Conservation (phyloP, 352 stramenopile species). For the Elongisporangium anandrum region DNA sequence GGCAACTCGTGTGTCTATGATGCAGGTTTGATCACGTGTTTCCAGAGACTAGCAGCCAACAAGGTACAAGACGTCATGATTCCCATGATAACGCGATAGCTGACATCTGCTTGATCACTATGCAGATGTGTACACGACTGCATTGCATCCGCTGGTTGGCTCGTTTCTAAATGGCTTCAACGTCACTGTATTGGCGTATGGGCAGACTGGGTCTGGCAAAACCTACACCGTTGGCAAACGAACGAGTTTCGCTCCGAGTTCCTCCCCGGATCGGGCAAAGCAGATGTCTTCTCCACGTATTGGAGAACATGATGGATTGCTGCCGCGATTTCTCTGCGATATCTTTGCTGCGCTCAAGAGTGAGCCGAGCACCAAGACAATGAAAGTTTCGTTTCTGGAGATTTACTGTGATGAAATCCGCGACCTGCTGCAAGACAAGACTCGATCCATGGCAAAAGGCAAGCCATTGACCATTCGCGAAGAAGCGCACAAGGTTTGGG, state of each 20-base stretch:
- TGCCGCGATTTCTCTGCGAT: constrained; percentile 48
- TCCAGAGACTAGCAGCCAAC: constrained; percentile 22
- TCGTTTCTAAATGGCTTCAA: constrained; percentile 57
- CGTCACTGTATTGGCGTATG: constrained; percentile 56
- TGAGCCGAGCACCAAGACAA: constrained; percentile 29
- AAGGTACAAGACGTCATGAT: constrained; percentile 12
- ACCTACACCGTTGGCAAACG: constrained; percentile 51
- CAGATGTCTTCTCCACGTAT: constrained; percentile 1
- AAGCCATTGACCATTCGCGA: constrained; percentile 30
- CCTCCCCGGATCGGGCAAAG: constrained; percentile 6
- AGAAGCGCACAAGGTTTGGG: constrained; percentile 31
- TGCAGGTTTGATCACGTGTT: constrained; percentile 64
- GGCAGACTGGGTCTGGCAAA: constrained; percentile 55
- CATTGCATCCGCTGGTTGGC: constrained; percentile 38
- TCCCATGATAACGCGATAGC: background rate
- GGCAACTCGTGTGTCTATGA: background rate
- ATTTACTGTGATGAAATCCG: constrained; percentile 93
- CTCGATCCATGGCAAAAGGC: background rate
- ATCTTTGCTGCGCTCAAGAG: constrained; percentile 34
- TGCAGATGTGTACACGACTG: constrained; percentile 28
- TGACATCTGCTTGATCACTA: background rate
- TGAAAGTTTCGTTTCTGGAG: constrained; percentile 77
- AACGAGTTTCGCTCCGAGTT: constrained; percentile 8
- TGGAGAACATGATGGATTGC: constrained; percentile 30
- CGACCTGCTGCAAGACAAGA: constrained; percentile 73